phyloP scores from a whole-genome alignment of 768 basidiomycete genomes.

The Lyophyllum decastes region DNA sequence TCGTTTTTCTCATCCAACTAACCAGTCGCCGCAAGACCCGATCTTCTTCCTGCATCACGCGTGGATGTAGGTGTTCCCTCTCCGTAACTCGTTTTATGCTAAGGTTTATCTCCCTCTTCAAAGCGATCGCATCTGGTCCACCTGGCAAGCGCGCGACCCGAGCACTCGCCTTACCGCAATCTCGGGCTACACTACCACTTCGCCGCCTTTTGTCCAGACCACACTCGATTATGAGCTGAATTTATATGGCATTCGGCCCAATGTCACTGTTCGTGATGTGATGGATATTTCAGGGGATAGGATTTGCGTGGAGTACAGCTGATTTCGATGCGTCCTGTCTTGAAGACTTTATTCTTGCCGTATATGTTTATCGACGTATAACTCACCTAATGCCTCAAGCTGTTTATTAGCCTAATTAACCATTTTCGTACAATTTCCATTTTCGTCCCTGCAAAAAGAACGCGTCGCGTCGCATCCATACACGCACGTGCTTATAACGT shows the following conservation, averaged over 20 bases:
- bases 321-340: background rate
- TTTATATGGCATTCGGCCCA: background rate
- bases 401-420: too few species aligned
- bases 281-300: background rate
- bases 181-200: background rate
- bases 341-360: background rate
- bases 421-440: too few species aligned
- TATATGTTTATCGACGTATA: too few species aligned
- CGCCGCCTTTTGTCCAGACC: background rate
- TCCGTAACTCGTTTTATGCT: too few species aligned
- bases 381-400: too few species aligned
- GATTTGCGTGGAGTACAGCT: background rate
- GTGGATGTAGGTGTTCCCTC: slow-evolving; percentile 1
- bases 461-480: background rate
- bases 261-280: background rate
- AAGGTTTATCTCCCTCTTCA: background rate
- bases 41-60: slow-evolving; percentile 7
- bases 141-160: slow-evolving; percentile 1
- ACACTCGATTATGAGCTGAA: slow-evolving; percentile 1
- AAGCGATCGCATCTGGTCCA: slow-evolving; percentile 6
- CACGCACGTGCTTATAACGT: background rate
- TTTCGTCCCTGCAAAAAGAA: background rate
- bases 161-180: background rate
- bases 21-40: background rate
- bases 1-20: background rate